phyloP scores from a whole-genome alignment of 169 alveolate species.

The Theileria orientalis region DNA sequence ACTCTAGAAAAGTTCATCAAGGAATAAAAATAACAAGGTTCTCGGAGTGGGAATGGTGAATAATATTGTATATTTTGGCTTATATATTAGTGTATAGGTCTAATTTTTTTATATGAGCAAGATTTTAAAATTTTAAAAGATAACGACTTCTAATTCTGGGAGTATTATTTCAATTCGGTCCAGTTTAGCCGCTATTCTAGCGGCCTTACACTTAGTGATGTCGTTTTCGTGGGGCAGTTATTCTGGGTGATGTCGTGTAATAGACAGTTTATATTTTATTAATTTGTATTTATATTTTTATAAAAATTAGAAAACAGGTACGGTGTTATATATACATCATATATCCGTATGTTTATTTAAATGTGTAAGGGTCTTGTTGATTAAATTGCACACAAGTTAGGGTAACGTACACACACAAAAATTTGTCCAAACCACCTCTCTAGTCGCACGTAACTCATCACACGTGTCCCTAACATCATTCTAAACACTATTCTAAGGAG shows the following conservation, averaged over 20 bases:
- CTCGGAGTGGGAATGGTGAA: not conserved
- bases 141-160: too few species aligned
- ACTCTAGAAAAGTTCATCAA: slow-evolving; percentile 71
- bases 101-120: too few species aligned
- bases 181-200: too few species aligned
- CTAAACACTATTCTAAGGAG: not conserved
- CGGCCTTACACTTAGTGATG: slow-evolving; percentile 9
- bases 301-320: not conserved
- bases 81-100: not conserved
- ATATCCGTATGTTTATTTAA: not conserved
- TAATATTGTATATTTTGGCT: not conserved
- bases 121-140: too few species aligned
- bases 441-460: not conserved
- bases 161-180: too few species aligned
- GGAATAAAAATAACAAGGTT: not conserved
- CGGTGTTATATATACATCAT: not conserved
- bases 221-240: slow-evolving; percentile 11
- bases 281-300: not conserved
- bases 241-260: not conserved
- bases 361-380: slow-evolving; percentile 4
- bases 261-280: slow-evolving; percentile 14
- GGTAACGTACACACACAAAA: slow-evolving; percentile 5
- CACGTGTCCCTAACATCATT: not conserved
- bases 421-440: not conserved
- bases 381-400: slow-evolving; percentile 1